These are phyloP conservation scores for Nakaseomyces bracarensis DNA, from an alignment of 1,139 yeast genomes.

Conservation along the genomic window DNA sequence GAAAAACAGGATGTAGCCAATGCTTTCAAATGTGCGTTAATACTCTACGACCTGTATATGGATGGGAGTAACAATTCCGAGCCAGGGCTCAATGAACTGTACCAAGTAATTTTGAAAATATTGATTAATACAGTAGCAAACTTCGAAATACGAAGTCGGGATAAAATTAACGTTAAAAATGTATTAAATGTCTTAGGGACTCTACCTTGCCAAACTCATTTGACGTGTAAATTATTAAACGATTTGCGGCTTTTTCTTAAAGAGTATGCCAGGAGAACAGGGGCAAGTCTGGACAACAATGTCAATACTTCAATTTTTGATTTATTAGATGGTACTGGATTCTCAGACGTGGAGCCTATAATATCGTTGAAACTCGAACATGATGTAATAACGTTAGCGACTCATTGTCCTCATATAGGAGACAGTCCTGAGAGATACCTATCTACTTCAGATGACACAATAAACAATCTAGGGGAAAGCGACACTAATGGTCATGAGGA, in stretches of 20 bases:
- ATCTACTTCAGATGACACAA: too few relatives aligned
- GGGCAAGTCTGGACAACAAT: neutral
- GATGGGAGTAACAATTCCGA: constrained; percentile 1
- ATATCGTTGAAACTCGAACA: neutral
- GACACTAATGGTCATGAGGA: neutral
- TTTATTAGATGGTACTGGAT: neutral
- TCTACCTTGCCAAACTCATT: neutral
- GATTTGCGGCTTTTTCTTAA: neutral
- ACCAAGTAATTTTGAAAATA: constrained; percentile 14
- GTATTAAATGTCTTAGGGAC: neutral
- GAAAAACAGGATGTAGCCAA: neutral
- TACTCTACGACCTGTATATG: constrained; percentile 15
- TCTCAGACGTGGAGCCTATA: neutral
- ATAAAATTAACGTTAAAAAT: constrained; percentile 18
- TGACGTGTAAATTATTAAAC: neutral
- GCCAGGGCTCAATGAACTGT: constrained; percentile 6
- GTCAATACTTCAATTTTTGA: neutral
- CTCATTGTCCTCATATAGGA: neutral
- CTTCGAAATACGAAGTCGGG: constrained; percentile 6
- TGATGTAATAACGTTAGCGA: neutral
- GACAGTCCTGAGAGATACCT: too few relatives aligned
- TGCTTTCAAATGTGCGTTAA: constrained; percentile 15
- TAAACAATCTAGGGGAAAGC: too few relatives aligned
- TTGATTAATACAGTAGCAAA: constrained; percentile 21
- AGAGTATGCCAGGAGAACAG: neutral